Base-by-base conservation (phyloP, 139 green algal species). In the Ettlia oleoabundans region DNA sequence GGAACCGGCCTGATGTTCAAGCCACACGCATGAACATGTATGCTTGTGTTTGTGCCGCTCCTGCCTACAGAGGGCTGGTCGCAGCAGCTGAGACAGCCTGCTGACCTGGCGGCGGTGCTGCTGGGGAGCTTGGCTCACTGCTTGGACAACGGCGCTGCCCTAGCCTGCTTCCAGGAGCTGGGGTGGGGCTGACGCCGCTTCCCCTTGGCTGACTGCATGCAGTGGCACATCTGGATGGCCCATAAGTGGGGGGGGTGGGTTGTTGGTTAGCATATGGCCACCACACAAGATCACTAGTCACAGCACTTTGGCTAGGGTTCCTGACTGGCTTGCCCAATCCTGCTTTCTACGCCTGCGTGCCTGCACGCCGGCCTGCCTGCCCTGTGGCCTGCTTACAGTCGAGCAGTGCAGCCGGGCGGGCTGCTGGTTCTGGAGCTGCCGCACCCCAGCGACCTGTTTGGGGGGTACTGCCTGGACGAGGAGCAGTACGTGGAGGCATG, bases 101-200 rank as follows among this genome's bases (percentile, higher is more conserved):
- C 80, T 24, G 84, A 88, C 69, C 24, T 80, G 28, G 76, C 67
- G 0, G 61, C 58, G 18, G 74, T 88, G n/a, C 76, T 88, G 78
- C 77, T 88, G 62, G 84, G 84, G 53, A 88, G 70, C 37, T 38
- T 88, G 40, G 66, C 71, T 13, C 84, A 88, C 24, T 88, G 84
- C 35, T 43, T 88, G 15, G 76, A 75, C 84, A 88, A 85, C n/a
- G 68, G 19, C 2, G 41, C 84, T 13, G 84, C 84, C 21, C 70
- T 88, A 38, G 41, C 61, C n/a, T 84, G 74, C 62, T 82, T 88
- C 52, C 2, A 65, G 19, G 75, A 87, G 55, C 74, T 87, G 2
- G 58, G 35, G 53, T 80, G 73, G 53, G 73, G n/a, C n/a, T n/a
- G 7, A 10, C 6, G n/a, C n/a, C n/a, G n/a, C n/a, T n/a, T n/a